Base-by-base conservation (phyloP, 495 filamentous ascomycete genomes). In the Saxispiralis lemnorum region DNA sequence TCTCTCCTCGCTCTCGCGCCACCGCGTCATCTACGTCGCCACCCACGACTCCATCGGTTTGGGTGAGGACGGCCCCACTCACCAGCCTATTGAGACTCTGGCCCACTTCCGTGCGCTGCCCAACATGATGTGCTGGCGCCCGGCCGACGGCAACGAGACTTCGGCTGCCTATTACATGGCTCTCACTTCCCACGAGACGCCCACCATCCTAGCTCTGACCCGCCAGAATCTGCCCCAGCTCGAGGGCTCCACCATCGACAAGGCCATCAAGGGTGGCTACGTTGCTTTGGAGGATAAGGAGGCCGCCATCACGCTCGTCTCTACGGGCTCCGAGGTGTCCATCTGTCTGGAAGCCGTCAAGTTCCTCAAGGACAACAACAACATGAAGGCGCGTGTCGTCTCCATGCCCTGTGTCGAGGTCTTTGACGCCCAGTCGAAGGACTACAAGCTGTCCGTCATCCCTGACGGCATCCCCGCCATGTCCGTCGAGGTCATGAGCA, bases 101-200 rank as follows among this genome's bases (percentile, higher is more conserved):
- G 81, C 89, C 48, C 89, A 99, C 67, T 96, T 96, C 84, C 89
- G 89, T 64, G 92, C 92, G 44, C 75, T 96, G 52, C 89, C 89
- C 53, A 99, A 99, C 80, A 83, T 80, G 75, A 95, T 96, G 89
- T 92, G 96, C 56, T 99, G 89, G 89, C 89, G 89, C 59, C 89
- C 89, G 46, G 89, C 89, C 46, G 89, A 99, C 59, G 89, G 89
- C 53, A 99, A 99, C 69, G 89, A 99, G 80, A 87, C 79, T 56
- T 88, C 81, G 61, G 86, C 86, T 54, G 89, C 92, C 52, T 99
- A 99, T 75, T 99, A 99, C 67, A 68, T 89, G 53, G 83, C 86
- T 35, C 68, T 99, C 47, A 93, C 79, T 54, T 80, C 83, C 54
- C 84, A 85, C 67, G 73, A 81, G 63, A 95, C 92, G 19, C 87